Conservation (phyloP, 768 basidiomycete genomes). For the Harrya chromipes region DNA sequence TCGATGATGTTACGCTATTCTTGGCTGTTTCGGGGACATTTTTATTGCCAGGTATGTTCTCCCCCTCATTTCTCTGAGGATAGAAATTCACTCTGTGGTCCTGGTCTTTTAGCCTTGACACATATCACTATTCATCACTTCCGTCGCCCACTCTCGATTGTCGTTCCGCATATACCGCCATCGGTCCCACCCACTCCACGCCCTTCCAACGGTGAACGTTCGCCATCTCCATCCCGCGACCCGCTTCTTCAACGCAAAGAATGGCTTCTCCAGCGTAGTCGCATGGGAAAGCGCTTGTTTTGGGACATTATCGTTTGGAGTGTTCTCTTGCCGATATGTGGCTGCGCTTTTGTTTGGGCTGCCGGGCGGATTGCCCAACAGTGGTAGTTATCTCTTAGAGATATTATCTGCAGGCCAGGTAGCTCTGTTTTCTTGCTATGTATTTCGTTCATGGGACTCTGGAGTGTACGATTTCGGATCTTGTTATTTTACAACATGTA, state of each 20-base stretch:
- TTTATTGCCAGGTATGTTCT: slow-evolving; percentile 52
- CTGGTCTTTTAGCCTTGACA: slow-evolving; percentile 48
- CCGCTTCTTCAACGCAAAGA: slow-evolving; percentile 87
- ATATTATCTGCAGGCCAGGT: slow-evolving; percentile 5
- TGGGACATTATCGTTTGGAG: slow-evolving; percentile 87
- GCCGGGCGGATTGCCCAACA: slow-evolving; percentile 46
- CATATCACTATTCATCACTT: slow-evolving; percentile 85
- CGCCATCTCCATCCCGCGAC: slow-evolving; percentile 42
- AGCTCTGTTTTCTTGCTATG: not conserved
- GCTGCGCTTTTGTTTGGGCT: slow-evolving; percentile 55
- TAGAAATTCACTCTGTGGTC: not conserved
- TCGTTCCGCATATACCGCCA: slow-evolving; percentile 55
- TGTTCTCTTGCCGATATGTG: slow-evolving; percentile 60
- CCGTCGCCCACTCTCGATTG: slow-evolving; percentile 77
- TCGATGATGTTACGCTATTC: slow-evolving; percentile 49
- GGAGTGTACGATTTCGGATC: not conserved
- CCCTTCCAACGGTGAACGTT: slow-evolving; percentile 13
- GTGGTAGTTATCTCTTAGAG: slow-evolving; percentile 43
- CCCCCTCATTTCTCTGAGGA: not conserved
- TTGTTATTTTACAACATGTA: slow-evolving; percentile 1
- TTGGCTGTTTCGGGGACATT: slow-evolving; percentile 56
- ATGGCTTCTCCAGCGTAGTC: slow-evolving; percentile 69
- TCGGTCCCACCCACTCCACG: slow-evolving; percentile 21
- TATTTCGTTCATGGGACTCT: slow-evolving; percentile 5
- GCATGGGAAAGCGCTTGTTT: slow-evolving; percentile 66